A percentile compares a stretch with the other conserved stretches of the same genome.
Evolutionary conservation across 1,139 yeast species (phyloP).

Genomic region (Diutina catenulata): DNA sequence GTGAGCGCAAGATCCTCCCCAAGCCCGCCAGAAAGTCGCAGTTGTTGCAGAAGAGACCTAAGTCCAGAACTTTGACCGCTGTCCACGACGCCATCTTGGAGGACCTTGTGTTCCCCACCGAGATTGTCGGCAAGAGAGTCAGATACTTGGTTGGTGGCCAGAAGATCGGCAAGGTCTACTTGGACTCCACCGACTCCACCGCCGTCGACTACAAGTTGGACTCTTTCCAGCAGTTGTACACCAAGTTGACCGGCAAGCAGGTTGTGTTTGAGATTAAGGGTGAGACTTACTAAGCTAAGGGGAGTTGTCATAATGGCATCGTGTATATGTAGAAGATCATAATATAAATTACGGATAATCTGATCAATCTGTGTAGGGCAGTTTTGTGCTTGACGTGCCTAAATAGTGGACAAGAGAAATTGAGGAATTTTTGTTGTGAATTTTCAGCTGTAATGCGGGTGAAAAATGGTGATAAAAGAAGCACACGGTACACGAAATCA

Average conservation of each 20-base stretch:
- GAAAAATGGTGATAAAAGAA: too few species aligned
- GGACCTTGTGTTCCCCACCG: conserved; percentile 99
- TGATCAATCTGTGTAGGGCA: neutral
- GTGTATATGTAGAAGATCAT: conserved; percentile 4
- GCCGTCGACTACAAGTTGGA: conserved; percentile 98
- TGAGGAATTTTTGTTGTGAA: too few species aligned
- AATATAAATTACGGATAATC: conserved; percentile 2
- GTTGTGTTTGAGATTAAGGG: conserved; percentile 97
- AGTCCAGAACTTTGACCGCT: conserved; percentile 98
- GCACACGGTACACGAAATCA: too few species aligned
- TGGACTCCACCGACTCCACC: conserved; percentile 96
- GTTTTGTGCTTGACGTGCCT: too few species aligned
- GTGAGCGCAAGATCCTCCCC: conserved; percentile 99
- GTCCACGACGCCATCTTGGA: conserved; percentile 98
- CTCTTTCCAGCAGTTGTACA: conserved; percentile 98
- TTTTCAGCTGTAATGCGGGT: too few species aligned
- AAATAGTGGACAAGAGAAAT: too few species aligned
- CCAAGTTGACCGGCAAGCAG: conserved; percentile 98
- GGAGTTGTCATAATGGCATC: neutral
- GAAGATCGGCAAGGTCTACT: conserved; percentile 96
- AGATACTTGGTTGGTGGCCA: conserved; percentile 99
- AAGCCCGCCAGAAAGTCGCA: conserved; percentile 85
- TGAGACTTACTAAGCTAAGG: conserved; percentile 20
- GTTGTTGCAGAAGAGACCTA: conserved; percentile 98
- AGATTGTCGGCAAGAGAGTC: conserved; percentile 97